Evolutionary conservation across 805 yeast species (phyloP).

Genomic region (Sugiyamaella valdiviana): DNA sequence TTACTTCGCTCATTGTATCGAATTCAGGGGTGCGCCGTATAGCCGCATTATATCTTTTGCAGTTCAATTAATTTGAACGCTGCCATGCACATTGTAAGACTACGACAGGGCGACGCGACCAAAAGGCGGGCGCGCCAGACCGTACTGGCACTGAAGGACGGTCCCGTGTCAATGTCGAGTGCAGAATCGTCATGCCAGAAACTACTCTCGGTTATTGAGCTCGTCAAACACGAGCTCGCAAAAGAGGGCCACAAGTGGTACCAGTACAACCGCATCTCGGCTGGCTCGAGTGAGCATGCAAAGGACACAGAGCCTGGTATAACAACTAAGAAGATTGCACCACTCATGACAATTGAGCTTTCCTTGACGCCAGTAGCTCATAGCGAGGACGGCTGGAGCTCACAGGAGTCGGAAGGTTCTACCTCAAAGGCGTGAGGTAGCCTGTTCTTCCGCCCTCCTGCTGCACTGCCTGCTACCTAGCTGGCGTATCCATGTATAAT

Average conservation of each 20-base stretch:
- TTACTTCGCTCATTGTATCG: too few species aligned
- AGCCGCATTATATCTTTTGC: neutral
- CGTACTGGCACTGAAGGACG: slow-evolving; percentile 1
- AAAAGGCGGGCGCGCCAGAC: neutral
- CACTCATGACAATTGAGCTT: neutral
- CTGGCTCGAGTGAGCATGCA: too few species aligned
- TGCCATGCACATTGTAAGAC: neutral
- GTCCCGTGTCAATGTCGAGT: slow-evolving; percentile 9
- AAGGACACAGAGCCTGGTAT: neutral
- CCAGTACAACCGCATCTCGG: slow-evolving; percentile 19
- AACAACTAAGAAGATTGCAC: neutral
- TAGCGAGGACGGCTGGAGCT: neutral
- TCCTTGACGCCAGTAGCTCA: neutral
- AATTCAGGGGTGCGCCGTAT: too few species aligned
- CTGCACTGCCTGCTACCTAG: too few species aligned
- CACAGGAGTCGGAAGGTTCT: neutral
- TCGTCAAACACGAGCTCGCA: slow-evolving; percentile 14
- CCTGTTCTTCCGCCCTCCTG: too few species aligned
- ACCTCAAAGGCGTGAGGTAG: too few species aligned
- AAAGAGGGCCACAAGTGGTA: slow-evolving; percentile 5
- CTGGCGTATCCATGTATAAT: too few species aligned
- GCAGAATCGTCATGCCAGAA: slow-evolving; percentile 17
- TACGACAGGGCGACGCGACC: slow-evolving; percentile 12
- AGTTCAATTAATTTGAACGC: neutral
- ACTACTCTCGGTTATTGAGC: slow-evolving; percentile 21